Evolutionary conservation across 2,329 filamentous ascomycete genomes (phyloP).

Genomic region (Kalmusia sp.): DNA sequence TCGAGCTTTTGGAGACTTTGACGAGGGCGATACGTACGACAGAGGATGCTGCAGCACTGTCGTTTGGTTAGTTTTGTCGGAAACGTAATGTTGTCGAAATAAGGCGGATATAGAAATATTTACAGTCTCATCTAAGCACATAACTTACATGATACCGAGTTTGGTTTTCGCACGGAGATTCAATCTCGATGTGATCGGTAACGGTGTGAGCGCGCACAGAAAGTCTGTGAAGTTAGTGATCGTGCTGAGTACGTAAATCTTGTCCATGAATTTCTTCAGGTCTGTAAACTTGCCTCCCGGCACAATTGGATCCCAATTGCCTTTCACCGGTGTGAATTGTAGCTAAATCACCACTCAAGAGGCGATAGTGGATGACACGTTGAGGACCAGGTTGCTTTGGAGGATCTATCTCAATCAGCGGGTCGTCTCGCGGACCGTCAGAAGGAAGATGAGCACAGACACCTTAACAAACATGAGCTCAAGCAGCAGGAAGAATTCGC

Average conservation of each 20-base stretch:
- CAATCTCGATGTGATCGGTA: conserved; percentile 6
- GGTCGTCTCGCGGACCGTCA: background rate
- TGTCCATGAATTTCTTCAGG: background rate
- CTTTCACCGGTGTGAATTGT: conserved; percentile 1
- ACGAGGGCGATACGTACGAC: conserved; percentile 6
- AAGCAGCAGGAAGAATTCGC: background rate
- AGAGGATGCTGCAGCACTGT: conserved; percentile 4
- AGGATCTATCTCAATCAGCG: background rate
- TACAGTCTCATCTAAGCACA: background rate
- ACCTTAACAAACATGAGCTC: conserved; percentile 1
- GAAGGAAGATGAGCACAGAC: conserved; percentile 4
- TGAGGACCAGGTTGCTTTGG: background rate
- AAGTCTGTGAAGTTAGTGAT: conserved; percentile 5
- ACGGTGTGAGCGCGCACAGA: background rate
- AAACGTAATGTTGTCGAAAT: background rate
- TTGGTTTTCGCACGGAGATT: background rate
- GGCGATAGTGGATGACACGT: background rate
- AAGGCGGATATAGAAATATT: background rate
- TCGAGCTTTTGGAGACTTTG: background rate
- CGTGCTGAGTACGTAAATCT: background rate
- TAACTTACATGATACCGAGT: background rate
- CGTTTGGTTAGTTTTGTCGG: background rate
- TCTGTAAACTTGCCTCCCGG: background rate
- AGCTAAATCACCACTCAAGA: background rate
- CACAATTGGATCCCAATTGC: conserved; percentile 2